Evolutionary conservation across 805 yeast genomes (phyloP).

Genomic region (Kluyveromyces aestuarii): DNA sequence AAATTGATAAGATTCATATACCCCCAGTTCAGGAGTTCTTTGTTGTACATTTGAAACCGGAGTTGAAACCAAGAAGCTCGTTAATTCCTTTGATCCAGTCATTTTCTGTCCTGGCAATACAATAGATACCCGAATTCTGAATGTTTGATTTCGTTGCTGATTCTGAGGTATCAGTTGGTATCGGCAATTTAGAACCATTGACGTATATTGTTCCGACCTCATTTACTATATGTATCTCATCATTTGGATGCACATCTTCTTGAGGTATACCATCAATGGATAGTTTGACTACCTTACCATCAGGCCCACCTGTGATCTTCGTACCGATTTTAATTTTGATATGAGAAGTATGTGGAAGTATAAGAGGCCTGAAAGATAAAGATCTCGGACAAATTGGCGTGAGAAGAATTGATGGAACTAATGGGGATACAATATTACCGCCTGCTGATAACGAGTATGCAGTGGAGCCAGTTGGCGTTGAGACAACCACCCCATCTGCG

Average conservation of each 20-base stretch:
- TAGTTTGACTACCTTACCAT: conserved; percentile 41
- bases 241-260: conserved; percentile 59
- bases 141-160: conserved; percentile 10
- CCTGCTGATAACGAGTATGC: conserved; percentile 87
- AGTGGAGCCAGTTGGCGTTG: conserved; percentile 94
- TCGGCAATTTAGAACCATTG: conserved; percentile 43
- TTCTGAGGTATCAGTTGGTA: conserved; percentile 7
- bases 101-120: conserved; percentile 71
- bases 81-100: conserved; percentile 93
- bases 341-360: conserved; percentile 71
- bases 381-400: conserved; percentile 93
- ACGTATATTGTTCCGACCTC: conserved; percentile 54
- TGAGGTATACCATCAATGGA: conserved; percentile 82
- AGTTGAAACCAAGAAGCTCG: conserved; percentile 80
- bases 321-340: conserved; percentile 53
- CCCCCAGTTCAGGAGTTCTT: neutral
- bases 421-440: conserved; percentile 87
- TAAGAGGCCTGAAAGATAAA: conserved; percentile 79
- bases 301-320: conserved; percentile 32
- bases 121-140: conserved; percentile 62
- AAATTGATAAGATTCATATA: neutral
- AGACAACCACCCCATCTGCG: conserved; percentile 79
- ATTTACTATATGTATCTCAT: conserved; percentile 63
- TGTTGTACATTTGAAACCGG: conserved; percentile 52
- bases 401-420: conserved; percentile 69